Evolutionary conservation across 176 grass and related monocot genomes (phyloP).

Genomic region (Elymus sibiricus): DNA sequence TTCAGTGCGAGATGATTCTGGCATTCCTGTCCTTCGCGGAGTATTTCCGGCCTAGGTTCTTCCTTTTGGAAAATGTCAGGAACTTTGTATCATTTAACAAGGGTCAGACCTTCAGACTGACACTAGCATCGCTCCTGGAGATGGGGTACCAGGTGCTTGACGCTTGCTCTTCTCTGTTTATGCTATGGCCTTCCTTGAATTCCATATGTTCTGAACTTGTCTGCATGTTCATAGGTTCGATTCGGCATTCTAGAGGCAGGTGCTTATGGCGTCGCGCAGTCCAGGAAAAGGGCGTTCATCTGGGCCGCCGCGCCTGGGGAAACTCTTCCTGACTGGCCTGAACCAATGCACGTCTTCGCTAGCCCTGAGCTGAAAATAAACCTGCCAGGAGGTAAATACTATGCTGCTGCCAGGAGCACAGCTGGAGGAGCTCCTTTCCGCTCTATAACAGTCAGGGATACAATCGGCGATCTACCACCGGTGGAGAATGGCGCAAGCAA

Average conservation of each 20-base stretch:
- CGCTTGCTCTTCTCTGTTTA: not conserved
- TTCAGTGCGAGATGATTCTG: slow-evolving; percentile 84
- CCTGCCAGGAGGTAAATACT: slow-evolving; percentile 34
- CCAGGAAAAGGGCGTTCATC: slow-evolving; percentile 77
- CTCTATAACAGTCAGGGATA: slow-evolving; percentile 54
- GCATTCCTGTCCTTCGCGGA: slow-evolving; percentile 69
- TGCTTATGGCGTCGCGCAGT: slow-evolving; percentile 65
- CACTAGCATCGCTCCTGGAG: slow-evolving; percentile 56
- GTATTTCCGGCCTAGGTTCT: slow-evolving; percentile 66
- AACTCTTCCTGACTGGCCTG: slow-evolving; percentile 62
- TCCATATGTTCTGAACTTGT: not conserved
- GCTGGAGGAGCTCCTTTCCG: slow-evolving; percentile 60
- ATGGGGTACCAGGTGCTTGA: not conserved
- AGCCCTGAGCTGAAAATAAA: slow-evolving; percentile 57
- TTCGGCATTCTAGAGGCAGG: slow-evolving; percentile 85
- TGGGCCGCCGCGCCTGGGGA: slow-evolving; percentile 59
- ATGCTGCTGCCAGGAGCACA: slow-evolving; percentile 49
- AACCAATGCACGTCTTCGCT: slow-evolving; percentile 72
- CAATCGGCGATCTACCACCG: slow-evolving; percentile 55
- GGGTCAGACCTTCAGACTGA: slow-evolving; percentile 64
- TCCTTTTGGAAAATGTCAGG: slow-evolving; percentile 72
- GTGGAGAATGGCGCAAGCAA: slow-evolving; percentile 61
- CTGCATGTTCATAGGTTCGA: slow-evolving; percentile 47
- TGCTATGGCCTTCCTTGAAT: no score
- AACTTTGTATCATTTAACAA: slow-evolving; percentile 82